Percentiles rank a stretch among this genome's conserved stretches.
phyloP scores from a whole-genome alignment of 2,329 filamentous ascomycete species.

The Verticillium alfalfae region DNA sequence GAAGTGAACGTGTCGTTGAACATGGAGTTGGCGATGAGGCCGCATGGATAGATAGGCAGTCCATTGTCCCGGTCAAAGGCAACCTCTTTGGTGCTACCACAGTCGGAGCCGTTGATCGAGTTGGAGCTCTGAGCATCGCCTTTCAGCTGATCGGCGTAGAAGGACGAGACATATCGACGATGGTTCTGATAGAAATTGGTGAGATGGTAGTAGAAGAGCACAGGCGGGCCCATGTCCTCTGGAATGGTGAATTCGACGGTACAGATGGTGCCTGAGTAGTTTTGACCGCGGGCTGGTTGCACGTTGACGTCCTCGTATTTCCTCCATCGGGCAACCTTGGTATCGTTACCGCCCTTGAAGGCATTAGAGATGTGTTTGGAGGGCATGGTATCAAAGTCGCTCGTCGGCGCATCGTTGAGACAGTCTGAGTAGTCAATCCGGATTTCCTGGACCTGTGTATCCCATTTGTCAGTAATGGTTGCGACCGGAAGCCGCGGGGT shows the following conservation, averaged over 20 bases:
- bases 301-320: constrained; percentile 31
- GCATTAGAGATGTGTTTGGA: constrained; percentile 54
- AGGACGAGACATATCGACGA: constrained; percentile 87
- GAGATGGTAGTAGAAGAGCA: constrained; percentile 90
- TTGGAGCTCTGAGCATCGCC: constrained; percentile 57
- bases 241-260: constrained; percentile 73
- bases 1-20: constrained; percentile 88
- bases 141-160: constrained; percentile 74
- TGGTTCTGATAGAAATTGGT: constrained; percentile 99
- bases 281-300: constrained; percentile 28
- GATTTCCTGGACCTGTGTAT: constrained; percentile 75
- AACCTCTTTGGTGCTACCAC: constrained; percentile 58
- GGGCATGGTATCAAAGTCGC: constrained; percentile 46
- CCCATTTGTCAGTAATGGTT: neutral
- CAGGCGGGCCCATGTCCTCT: constrained; percentile 71
- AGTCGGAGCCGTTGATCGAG: constrained; percentile 64
- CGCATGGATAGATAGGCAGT: constrained; percentile 87
- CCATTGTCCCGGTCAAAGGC: constrained; percentile 41
- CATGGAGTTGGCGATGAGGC: constrained; percentile 90
- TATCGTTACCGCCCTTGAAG: constrained; percentile 57
- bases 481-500: neutral
- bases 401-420: constrained; percentile 44
- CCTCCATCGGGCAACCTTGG: constrained; percentile 33
- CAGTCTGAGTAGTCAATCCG: constrained; percentile 87
- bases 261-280: constrained; percentile 51